These are phyloP conservation scores for Ampelomyces quisqualis DNA, from an alignment of 2,329 filamentous ascomycete species.

Conservation along the genomic window DNA sequence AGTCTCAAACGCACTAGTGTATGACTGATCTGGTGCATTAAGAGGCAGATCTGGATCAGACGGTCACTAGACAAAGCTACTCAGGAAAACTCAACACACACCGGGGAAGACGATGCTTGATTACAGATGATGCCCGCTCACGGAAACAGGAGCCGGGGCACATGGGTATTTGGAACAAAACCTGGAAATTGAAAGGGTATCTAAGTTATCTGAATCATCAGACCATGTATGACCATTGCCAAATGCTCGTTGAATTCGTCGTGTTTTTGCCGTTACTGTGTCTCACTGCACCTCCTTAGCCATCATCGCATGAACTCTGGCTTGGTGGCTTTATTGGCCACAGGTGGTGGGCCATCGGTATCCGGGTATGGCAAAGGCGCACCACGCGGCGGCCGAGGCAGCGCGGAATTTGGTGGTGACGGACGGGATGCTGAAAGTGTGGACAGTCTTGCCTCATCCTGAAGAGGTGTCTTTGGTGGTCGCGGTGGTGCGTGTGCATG, in stretches of 20 bases:
- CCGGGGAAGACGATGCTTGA: too few relatives aligned
- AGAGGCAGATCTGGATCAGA: too few relatives aligned
- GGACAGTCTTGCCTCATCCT: conserved; percentile 23
- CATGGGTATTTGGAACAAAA: too few relatives aligned
- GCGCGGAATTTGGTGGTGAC: conserved; percentile 28
- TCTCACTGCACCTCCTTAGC: neutral
- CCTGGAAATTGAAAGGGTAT: conserved; percentile 14
- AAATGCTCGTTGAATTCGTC: neutral
- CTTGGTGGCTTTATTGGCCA: conserved; percentile 83
- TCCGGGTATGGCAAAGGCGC: conserved; percentile 72
- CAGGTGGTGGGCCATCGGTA: conserved; percentile 76
- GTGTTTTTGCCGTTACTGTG: neutral
- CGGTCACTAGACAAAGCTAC: too few relatives aligned
- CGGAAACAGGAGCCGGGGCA: too few relatives aligned
- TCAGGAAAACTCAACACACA: too few relatives aligned
- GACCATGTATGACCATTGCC: neutral
- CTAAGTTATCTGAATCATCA: conserved; percentile 11
- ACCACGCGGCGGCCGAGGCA: conserved; percentile 37
- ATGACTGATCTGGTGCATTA: too few relatives aligned
- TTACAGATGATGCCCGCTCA: too few relatives aligned
- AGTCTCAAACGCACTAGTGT: too few relatives aligned
- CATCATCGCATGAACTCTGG: conserved; percentile 59
- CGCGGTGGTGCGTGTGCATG: conserved; percentile 35
- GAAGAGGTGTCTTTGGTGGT: conserved; percentile 46
- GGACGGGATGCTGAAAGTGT: conserved; percentile 19